Base-by-base conservation (phyloP, 805 yeast species). In the Candida multigemmis region DNA sequence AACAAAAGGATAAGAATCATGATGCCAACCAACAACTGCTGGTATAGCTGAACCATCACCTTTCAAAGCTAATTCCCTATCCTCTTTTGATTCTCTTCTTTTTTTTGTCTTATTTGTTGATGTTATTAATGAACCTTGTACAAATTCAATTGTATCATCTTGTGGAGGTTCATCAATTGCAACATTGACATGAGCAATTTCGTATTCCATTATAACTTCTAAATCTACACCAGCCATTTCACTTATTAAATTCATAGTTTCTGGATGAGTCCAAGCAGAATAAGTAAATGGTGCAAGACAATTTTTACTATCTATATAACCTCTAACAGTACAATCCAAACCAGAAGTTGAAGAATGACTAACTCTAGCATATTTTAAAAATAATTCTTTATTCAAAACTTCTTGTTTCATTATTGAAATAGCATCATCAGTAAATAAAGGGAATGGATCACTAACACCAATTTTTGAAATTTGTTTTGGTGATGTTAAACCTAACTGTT, bases 11-110 rank as follows among this genome's bases (percentile, higher is more conserved):
- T 71, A 72, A n/a, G 74, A 63, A 42, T 74, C 81, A 28, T 55
- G 46, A 53, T 74, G 80, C 81, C 81, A 74, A 16, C 71, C 70
- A 19, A 72, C 76, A 22, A 72, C 60, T 13, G 74, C 77, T 8
- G 73, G 72, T 26, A 69, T 57, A n/a, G n/a, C n/a, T n/a, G n/a
- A n/a, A n/a, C n/a, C n/a, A n/a, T n/a, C n/a, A n/a, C n/a, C n/a
- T n/a, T n/a, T n/a, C n/a, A n/a, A n/a, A n/a, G n/a, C n/a, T n/a
- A n/a, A n/a, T 21, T 64, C 62, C 5, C 43, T 48, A 18, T 56
- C 63, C 12, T 47, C 42, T 3, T 38, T 42, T 21, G 36, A 28
- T 5, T 40, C 33, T 26, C 34, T 21, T 12, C 32, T 28, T 10
- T 29, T 25, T 12, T 14, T 28, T 3, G 34, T 22, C 8, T 47